These are phyloP conservation scores for Erodium trifolium DNA, from an alignment of 441 rosid genomes.

Conservation along the genomic window DNA sequence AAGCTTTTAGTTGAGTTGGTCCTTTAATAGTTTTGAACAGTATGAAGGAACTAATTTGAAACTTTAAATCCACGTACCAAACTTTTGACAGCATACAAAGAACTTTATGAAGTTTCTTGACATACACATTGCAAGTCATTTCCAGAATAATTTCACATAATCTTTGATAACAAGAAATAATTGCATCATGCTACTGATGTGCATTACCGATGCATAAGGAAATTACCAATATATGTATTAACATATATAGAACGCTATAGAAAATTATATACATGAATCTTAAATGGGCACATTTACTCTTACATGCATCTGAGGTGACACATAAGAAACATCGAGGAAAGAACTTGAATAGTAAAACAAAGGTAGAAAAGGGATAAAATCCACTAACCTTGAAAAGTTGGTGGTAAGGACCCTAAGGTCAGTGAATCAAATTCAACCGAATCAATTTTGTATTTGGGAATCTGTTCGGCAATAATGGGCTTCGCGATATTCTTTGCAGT, in stretches of 20 bases:
- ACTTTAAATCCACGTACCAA: not conserved
- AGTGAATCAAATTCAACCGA: not conserved
- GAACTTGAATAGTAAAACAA: not conserved
- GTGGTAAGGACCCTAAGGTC: not conserved
- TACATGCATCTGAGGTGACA: not conserved
- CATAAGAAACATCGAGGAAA: not conserved
- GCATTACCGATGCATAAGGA: too few species aligned
- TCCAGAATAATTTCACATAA: too few species aligned
- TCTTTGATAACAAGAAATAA: too few species aligned
- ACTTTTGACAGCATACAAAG: too few species aligned
- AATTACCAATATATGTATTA: too few species aligned
- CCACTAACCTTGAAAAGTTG: not conserved
- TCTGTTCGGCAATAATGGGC: constrained; percentile 1
- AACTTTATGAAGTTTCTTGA: too few species aligned
- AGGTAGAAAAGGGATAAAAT: not conserved
- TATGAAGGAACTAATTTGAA: not conserved
- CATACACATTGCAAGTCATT: too few species aligned
- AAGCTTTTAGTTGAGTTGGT: too few species aligned
- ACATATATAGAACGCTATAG: too few species aligned
- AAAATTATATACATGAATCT: not conserved
- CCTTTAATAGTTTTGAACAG: not conserved
- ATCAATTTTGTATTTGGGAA: not conserved
- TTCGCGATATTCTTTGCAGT: not conserved
- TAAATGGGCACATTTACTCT: not conserved
- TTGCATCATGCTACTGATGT: too few species aligned